Percentiles rank a stretch among this genome's conserved stretches.
Evolutionary conservation across 2,329 filamentous ascomycete species (phyloP).

Genomic region (Blastomyces gilchristii): DNA sequence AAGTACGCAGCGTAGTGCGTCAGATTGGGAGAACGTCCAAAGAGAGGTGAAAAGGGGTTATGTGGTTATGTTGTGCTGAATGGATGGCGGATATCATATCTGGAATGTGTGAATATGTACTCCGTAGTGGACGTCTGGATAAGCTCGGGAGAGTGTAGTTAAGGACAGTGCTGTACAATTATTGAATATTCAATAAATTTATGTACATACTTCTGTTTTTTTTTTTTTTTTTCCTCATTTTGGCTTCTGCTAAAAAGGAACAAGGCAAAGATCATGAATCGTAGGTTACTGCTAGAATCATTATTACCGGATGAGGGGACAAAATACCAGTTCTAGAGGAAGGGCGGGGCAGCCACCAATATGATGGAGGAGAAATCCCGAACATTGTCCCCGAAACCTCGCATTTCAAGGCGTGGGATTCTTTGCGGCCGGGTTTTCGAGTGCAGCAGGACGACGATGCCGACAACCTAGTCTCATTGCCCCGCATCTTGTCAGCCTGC

Average conservation of each 20-base stretch:
- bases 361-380: background rate
- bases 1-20: background rate
- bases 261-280: no score
- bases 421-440: background rate
- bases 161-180: background rate
- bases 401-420: background rate
- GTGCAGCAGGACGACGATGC: background rate
- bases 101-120: background rate
- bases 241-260: no score
- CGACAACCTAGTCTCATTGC: background rate
- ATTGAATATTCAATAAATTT: background rate
- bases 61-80: background rate
- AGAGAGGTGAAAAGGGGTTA: background rate
- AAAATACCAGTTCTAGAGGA: no score
- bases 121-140: background rate
- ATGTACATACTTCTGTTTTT: background rate
- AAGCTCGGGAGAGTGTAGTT: no score
- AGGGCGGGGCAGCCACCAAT: background rate
- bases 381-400: background rate
- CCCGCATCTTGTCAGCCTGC: background rate
- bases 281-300: background rate
- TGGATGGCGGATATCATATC: background rate
- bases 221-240: no score
- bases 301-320: background rate
- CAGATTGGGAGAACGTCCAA: background rate